Percentiles rank a stretch among this genome's conserved stretches.
These are phyloP conservation scores for Solanum ossicruentum DNA, from an alignment of 257 asterid species.

Conservation along the genomic window DNA sequence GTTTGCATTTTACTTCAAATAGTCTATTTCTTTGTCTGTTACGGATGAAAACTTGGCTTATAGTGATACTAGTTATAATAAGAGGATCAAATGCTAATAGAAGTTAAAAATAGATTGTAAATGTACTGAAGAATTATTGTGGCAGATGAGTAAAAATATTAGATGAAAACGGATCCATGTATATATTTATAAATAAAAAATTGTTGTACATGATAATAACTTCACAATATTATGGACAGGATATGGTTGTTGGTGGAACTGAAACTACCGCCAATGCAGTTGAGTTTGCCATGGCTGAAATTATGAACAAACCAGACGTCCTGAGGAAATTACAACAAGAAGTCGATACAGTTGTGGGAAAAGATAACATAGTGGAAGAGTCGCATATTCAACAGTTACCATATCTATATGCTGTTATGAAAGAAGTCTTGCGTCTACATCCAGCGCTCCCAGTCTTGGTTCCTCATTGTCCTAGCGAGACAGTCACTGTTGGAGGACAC, in stretches of 20 bases:
- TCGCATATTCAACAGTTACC: conserved; percentile 37
- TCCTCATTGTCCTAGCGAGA: conserved; percentile 55
- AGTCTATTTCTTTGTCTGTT: background rate
- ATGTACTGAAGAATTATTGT: no score
- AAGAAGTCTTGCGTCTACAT: conserved; percentile 45
- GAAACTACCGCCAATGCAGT: conserved; percentile 55
- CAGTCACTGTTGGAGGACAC: conserved; percentile 31
- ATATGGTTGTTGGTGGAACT: conserved; percentile 61
- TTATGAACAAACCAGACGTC: conserved; percentile 42
- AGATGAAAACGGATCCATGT: no score
- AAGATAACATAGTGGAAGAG: conserved; percentile 29
- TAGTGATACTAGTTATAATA: background rate
- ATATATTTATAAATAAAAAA: no score
- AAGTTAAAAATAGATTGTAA: no score
- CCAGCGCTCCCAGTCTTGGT: conserved; percentile 54
- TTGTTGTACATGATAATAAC: background rate
- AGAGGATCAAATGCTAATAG: background rate
- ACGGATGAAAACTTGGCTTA: background rate
- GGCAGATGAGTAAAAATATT: no score
- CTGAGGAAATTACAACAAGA: conserved; percentile 33
- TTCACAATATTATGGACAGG: conserved; percentile 13
- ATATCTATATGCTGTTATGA: conserved; percentile 36
- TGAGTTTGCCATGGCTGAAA: conserved; percentile 45
- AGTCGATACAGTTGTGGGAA: conserved; percentile 32
- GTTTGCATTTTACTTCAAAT: background rate